Conservation (phyloP, 345 rosid species). For the Garcia nutans region DNA sequence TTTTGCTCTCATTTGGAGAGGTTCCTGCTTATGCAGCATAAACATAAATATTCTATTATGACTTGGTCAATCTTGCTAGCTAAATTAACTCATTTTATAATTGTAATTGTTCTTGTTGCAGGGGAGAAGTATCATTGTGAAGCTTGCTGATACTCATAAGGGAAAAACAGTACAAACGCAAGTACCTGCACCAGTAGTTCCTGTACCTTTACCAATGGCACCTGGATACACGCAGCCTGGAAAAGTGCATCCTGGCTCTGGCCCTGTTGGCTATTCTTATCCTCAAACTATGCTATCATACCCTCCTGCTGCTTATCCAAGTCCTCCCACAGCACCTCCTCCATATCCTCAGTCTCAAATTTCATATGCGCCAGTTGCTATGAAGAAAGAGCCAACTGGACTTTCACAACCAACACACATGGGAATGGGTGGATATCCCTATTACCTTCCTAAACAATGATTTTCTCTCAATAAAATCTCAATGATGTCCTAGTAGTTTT, state of each 20-base stretch:
- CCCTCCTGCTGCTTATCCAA: constrained; percentile 40
- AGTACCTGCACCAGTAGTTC: constrained; percentile 34
- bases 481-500: neutral
- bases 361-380: constrained; percentile 29
- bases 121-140: constrained; percentile 52
- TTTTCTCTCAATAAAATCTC: neutral
- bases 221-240: constrained; percentile 50
- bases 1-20: neutral
- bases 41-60: neutral
- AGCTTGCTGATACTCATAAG: constrained; percentile 56
- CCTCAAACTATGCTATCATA: constrained; percentile 43
- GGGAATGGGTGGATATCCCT: constrained; percentile 56
- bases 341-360: constrained; percentile 43
- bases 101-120: constrained; percentile 22
- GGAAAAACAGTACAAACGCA: constrained; percentile 43
- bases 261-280: constrained; percentile 44
- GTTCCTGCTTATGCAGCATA: neutral
- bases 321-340: constrained; percentile 37
- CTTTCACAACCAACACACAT: constrained; percentile 31
- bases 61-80: neutral
- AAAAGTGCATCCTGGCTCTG: constrained; percentile 32
- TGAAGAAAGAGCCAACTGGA: constrained; percentile 44
- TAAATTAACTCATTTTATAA: neutral
- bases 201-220: constrained; percentile 35
- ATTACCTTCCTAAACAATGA: constrained; percentile 29